Percentiles rank a stretch among this genome's conserved stretches.
These are phyloP conservation scores for Penicillium expansum DNA, from an alignment of 2,329 filamentous ascomycete species.

Conservation along the genomic window DNA sequence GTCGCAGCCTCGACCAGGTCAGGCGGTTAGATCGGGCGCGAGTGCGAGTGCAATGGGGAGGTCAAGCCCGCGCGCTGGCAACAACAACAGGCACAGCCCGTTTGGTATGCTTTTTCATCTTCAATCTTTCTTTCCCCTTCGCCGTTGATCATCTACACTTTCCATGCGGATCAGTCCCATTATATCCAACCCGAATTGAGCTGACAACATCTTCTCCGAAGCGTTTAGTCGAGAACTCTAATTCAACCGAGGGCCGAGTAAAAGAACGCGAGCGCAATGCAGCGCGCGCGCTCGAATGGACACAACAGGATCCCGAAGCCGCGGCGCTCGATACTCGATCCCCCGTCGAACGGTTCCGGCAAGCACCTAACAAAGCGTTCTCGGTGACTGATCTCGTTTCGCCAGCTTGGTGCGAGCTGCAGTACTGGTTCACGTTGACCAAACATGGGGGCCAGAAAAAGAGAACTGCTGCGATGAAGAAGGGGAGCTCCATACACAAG, in stretches of 20 bases:
- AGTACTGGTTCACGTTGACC: conserved; percentile 84
- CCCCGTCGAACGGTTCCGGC: conserved; percentile 76
- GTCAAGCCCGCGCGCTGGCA: conserved; percentile 27
- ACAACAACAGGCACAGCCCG: conserved; percentile 27
- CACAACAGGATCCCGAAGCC: conserved; percentile 12
- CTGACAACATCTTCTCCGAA: conserved; percentile 60
- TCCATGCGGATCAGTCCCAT: background rate
- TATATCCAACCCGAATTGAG: conserved; percentile 22
- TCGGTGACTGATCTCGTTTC: conserved; percentile 86
- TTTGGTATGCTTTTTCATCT: conserved; percentile 29
- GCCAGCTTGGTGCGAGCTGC: conserved; percentile 92
- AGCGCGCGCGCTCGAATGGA: conserved; percentile 29
- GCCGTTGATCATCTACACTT: conserved; percentile 32
- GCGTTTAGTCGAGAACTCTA: conserved; percentile 59
- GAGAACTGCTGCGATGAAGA: conserved; percentile 77
- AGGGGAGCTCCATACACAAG: conserved; percentile 76
- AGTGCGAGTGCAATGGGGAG: conserved; percentile 22
- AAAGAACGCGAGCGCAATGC: conserved; percentile 32
- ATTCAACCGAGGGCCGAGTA: conserved; percentile 37
- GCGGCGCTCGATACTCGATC: conserved; percentile 49
- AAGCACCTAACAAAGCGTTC: conserved; percentile 71
- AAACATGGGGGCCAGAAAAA: conserved; percentile 75
- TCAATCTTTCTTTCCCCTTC: conserved; percentile 37
- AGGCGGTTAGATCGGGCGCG: conserved; percentile 10
- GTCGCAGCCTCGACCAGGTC: conserved; percentile 19